These are phyloP conservation scores for Lathyrus sativus DNA, from an alignment of 306 rosid genomes.

Conservation along the genomic window DNA sequence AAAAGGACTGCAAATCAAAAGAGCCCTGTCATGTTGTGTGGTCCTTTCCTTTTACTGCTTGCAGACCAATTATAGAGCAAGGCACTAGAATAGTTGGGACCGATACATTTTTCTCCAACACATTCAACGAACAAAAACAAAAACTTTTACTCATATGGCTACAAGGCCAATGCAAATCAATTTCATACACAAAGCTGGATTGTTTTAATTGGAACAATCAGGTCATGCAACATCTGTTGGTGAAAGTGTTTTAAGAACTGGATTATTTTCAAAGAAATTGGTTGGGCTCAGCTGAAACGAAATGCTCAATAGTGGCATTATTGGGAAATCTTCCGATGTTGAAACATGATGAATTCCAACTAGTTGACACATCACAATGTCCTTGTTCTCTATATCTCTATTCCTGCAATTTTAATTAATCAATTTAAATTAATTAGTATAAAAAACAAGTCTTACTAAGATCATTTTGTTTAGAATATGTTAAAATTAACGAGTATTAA, in stretches of 20 bases:
- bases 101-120: background rate
- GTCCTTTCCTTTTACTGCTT: no score
- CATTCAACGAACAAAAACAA: background rate
- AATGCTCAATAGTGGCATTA: constrained; percentile 55
- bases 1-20: no score
- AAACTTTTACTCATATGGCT: background rate
- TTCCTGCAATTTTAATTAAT: constrained; percentile 36
- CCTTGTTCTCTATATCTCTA: constrained; percentile 49
- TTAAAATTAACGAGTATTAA: no score
- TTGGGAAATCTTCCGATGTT: constrained; percentile 61
- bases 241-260: constrained; percentile 49
- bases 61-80: no score
- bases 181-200: background rate
- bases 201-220: constrained; percentile 8
- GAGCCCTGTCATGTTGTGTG: no score
- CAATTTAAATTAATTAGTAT: background rate
- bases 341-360: constrained; percentile 72
- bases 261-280: constrained; percentile 58
- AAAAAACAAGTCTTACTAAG: background rate
- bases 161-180: background rate
- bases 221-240: constrained; percentile 6
- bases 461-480: background rate
- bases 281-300: constrained; percentile 56
- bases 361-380: constrained; percentile 59
- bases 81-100: background rate